phyloP scores from a whole-genome alignment of 1,284 basidiomycete genomes.

The Phenoliferia sp. region DNA sequence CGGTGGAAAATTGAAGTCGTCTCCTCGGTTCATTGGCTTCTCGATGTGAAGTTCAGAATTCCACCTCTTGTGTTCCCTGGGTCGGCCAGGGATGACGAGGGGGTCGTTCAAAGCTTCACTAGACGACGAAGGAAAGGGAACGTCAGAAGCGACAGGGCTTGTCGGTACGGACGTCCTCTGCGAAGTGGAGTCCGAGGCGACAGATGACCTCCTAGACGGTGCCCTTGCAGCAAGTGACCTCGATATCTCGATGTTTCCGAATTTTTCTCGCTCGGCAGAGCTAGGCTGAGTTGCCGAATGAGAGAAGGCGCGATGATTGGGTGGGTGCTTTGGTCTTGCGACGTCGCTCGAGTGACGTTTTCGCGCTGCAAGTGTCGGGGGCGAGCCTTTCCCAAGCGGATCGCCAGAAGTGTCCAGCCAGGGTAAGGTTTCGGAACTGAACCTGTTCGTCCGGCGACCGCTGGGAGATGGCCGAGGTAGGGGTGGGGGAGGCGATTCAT shows the following conservation, averaged over 20 bases:
- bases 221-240: background rate
- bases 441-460: background rate
- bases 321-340: constrained; percentile 1
- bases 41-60: constrained; percentile 30
- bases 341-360: background rate
- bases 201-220: background rate
- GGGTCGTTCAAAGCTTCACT: background rate
- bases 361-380: background rate
- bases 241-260: background rate
- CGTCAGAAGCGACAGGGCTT: too few relatives aligned
- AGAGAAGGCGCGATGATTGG: constrained; percentile 6
- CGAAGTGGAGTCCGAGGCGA: too few relatives aligned
- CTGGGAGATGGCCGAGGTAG: background rate
- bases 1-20: constrained; percentile 24
- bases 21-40: background rate
- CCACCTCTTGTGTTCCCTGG: constrained; percentile 28
- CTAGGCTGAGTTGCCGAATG: constrained; percentile 8
- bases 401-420: background rate
- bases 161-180: too few relatives aligned
- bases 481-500: background rate
- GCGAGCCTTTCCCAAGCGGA: background rate
- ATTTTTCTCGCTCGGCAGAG: constrained; percentile 8
- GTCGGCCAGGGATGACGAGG: background rate
- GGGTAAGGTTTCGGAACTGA: background rate
- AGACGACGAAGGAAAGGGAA: constrained; percentile 3